Base-by-base conservation (phyloP, 345 rosid species). In the Toxicodendron radicans region DNA sequence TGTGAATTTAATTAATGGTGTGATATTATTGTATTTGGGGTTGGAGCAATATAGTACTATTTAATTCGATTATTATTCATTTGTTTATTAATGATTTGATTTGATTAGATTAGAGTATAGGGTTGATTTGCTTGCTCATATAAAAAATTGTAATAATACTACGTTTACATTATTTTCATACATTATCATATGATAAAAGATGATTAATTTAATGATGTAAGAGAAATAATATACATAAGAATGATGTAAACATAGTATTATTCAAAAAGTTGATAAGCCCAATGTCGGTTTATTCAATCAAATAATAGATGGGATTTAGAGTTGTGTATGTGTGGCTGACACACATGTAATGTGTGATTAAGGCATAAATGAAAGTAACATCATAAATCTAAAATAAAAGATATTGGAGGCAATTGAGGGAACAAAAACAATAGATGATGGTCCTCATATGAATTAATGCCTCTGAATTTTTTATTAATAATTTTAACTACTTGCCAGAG, bases 281-380 rank as follows among this genome's bases (percentile, higher is more conserved):
- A 27, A 27, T 27, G 30, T 27, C 30, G 30, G 30, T 27, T 27
- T 27, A 27, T 2, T 27, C 30, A 27, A 27, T 27, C 30, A 27
- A 27, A 2, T 27, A 27, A 27, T 27, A 27, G 30, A 27, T 27
- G 30, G 30, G 30, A n/a, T n/a, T n/a, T 32, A 32, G 35, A 32
- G 3, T 6, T 11, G 51, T 18, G 54, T 54, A 54, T 56, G 33
- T 38, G 51, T 20, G 33, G n/a, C n/a, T n/a, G 33, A 21, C 73
- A 48, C 38, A 75, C n/a, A 27, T 68, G 63, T 56, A 54, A 56
- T 3, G 51, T 38, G 72, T 24, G 5, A 17, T 24, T 21, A 27
- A 24, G 71, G 18, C 33, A 8, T 30, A 5, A 4, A 21, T 68
- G 78, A 75, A 32, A 59, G n/a, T 23, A 21, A 68, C 73, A n/a